A percentile compares a stretch with the other conserved stretches of the same genome.
phyloP scores from a whole-genome alignment of 148 eudicot genomes.

The Vaccinium myrtillus region DNA sequence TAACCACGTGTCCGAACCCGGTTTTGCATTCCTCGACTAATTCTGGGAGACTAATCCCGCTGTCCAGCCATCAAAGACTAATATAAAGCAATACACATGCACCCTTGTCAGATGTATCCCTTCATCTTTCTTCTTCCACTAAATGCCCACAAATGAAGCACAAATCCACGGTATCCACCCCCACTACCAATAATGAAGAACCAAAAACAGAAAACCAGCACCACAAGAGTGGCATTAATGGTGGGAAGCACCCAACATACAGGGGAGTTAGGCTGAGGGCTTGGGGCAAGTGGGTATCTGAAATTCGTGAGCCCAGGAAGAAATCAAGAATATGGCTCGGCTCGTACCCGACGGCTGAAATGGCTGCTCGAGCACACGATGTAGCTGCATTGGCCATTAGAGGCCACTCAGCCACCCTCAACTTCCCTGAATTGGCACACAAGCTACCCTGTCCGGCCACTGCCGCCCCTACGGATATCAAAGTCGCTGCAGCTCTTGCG shows the following conservation, averaged over 20 bases:
- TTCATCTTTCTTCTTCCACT: not conserved
- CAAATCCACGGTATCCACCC: not conserved
- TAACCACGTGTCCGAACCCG: no score
- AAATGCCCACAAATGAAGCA: not conserved
- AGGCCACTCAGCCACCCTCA: slow-evolving; percentile 26
- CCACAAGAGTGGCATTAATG: not conserved
- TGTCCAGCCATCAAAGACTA: no score
- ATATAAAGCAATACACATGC: not conserved
- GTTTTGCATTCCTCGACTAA: no score
- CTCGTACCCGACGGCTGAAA: slow-evolving; percentile 26
- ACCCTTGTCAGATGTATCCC: not conserved
- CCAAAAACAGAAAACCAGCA: not conserved
- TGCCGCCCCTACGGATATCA: slow-evolving; percentile 33
- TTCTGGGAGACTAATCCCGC: no score
- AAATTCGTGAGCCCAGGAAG: slow-evolving; percentile 34
- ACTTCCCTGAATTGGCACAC: slow-evolving; percentile 25
- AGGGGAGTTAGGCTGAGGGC: slow-evolving; percentile 28
- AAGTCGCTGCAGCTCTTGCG: slow-evolving; percentile 30
- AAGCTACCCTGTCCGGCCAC: slow-evolving; percentile 33
- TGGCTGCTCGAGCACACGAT: slow-evolving; percentile 39
- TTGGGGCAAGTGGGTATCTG: slow-evolving; percentile 36
- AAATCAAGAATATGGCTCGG: slow-evolving; percentile 38
- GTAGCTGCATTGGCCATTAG: slow-evolving; percentile 31
- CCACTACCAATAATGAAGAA: not conserved
- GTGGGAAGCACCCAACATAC: slow-evolving; percentile 19